Evolutionary conservation across 2,329 filamentous ascomycete genomes (phyloP).

Genomic region (Aspergillus sp.): DNA sequence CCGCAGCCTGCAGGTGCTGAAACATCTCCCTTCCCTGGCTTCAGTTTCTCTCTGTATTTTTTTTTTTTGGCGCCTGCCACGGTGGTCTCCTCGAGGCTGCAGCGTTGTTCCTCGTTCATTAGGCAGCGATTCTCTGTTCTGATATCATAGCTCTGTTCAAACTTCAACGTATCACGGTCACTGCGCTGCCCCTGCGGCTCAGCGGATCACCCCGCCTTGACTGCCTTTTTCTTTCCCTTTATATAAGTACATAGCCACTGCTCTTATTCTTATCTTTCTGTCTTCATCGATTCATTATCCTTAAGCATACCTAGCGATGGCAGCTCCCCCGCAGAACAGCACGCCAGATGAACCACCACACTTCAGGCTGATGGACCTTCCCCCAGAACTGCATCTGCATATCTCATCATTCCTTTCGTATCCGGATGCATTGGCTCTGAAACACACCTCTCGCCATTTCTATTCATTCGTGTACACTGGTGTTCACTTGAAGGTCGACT

Average conservation of each 20-base stretch:
- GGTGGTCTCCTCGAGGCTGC: background rate
- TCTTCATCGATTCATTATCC: background rate
- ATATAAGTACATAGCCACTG: background rate
- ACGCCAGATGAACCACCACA: background rate
- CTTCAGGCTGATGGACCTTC: constrained; percentile 52
- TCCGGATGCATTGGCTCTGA: constrained; percentile 69
- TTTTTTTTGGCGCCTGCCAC: background rate
- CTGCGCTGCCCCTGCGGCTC: constrained; percentile 10
- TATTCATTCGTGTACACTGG: constrained; percentile 66
- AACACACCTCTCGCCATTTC: constrained; percentile 65
- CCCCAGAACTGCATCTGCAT: constrained; percentile 66
- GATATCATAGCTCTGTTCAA: constrained; percentile 9
- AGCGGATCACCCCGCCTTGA: background rate
- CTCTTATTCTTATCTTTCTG: background rate
- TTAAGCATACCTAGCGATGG: background rate
- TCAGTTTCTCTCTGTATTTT: background rate
- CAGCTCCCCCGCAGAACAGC: background rate
- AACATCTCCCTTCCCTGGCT: constrained; percentile 1
- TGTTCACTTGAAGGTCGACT: constrained; percentile 65
- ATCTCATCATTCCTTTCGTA: constrained; percentile 64
- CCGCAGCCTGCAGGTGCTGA: constrained; percentile 3
- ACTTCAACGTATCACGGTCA: background rate
- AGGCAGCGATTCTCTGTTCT: constrained; percentile 15
- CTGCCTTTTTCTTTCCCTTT: background rate
- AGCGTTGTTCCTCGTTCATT: background rate